These are phyloP conservation scores for Penicillium sp. DNA, from an alignment of 2,329 filamentous ascomycete species.

Conservation along the genomic window DNA sequence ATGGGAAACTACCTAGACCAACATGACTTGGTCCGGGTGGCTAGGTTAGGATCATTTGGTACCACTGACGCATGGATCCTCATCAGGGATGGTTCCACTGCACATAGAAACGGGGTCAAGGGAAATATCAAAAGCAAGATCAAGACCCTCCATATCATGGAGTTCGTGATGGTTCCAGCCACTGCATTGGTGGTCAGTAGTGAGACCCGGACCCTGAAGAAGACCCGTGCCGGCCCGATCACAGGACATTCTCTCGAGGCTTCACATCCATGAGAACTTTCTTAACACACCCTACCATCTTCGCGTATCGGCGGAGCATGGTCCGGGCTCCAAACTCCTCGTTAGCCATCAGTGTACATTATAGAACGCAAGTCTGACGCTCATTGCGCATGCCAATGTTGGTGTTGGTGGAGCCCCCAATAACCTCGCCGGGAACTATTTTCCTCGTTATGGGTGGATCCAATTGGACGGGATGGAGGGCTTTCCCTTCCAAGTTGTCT, in stretches of 20 bases:
- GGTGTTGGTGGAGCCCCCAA: conserved; percentile 4
- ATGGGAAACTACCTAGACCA: too few relatives aligned
- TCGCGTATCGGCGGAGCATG: neutral
- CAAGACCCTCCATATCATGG: neutral
- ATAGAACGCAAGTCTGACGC: neutral
- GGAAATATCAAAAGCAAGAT: neutral
- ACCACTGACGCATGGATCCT: neutral
- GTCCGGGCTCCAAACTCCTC: neutral
- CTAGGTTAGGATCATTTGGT: neutral
- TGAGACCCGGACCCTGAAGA: neutral
- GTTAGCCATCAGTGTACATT: neutral
- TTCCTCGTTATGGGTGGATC: conserved; percentile 2
- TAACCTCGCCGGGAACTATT: conserved; percentile 5
- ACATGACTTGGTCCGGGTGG: too few relatives aligned
- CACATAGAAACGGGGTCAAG: neutral
- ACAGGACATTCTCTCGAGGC: neutral
- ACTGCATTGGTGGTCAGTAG: neutral
- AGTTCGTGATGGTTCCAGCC: neutral
- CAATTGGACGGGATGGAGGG: neutral
- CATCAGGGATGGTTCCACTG: neutral
- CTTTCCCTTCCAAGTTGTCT: neutral
- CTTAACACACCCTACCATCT: neutral
- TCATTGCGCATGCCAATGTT: neutral
- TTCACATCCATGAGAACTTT: neutral
- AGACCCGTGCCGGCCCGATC: neutral